These are phyloP conservation scores for Myxozyma vanderwaltii DNA, from an alignment of 805 yeast species.

Conservation along the genomic window DNA sequence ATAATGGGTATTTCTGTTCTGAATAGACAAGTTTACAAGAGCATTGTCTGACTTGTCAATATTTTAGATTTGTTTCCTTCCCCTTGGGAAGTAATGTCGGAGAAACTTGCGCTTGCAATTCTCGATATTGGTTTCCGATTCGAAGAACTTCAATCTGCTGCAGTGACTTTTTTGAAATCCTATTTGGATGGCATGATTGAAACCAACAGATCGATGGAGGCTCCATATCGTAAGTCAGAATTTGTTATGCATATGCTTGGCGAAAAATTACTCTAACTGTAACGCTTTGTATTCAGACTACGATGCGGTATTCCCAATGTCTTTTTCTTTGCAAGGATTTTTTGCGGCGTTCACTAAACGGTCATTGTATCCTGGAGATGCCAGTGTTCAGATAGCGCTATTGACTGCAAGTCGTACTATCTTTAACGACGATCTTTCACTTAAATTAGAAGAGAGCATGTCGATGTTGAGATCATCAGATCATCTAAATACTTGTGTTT, in stretches of 20 bases:
- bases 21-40: too few relatives aligned
- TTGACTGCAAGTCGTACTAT: conserved; percentile 1
- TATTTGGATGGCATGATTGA: conserved; percentile 36
- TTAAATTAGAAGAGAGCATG: conserved; percentile 22
- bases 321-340: conserved; percentile 41
- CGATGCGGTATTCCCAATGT: conserved; percentile 29
- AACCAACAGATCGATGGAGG: conserved; percentile 17
- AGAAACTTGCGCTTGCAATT: conserved; percentile 44
- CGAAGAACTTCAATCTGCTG: conserved; percentile 41
- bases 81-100: conserved; percentile 49
- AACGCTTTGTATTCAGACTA: conserved; percentile 11
- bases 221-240: conserved; percentile 10
- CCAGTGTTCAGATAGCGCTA: conserved; percentile 6
- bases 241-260: background rate
- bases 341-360: conserved; percentile 40
- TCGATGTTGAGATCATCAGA: conserved; percentile 17
- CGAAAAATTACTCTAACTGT: background rate
- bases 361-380: conserved; percentile 3
- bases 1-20: conserved; percentile 32
- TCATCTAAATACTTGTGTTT: background rate
- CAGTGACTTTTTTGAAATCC: conserved; percentile 35
- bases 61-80: conserved; percentile 42
- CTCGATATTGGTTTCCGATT: conserved; percentile 33
- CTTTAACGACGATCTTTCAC: conserved; percentile 5
- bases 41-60: background rate